Base-by-base conservation (phyloP, 2,329 filamentous ascomycete genomes). In the Diplodia intermedia region DNA sequence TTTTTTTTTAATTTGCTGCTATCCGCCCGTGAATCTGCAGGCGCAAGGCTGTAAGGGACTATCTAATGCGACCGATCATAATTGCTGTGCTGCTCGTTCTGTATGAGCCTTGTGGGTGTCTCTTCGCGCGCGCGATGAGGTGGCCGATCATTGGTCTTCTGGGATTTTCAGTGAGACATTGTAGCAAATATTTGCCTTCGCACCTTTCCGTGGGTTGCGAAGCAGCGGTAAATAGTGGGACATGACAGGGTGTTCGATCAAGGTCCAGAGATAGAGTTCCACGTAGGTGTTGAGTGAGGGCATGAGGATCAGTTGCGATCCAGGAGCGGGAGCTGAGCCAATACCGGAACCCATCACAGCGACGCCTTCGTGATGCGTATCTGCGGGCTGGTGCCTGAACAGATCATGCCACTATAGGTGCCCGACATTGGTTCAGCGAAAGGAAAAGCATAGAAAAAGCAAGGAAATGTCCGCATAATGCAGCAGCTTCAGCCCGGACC, bases 401-500 rank as follows among this genome's bases (percentile, higher is more conserved):
- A 52, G 43, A 40, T 63, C 47, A 52, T 63, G 60, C 60, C 43
- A 63, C 60, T 12, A 38, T n/a, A 47, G 23, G 31, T 52, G 60
- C 29, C 47, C 43, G 11, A 52, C 60, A 38, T 6, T 11, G 52
- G 20, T 38, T 47, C 4, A 36, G 9, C 7, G 9, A 36, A 8
- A 36, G 23, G 14, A 43, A 18, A 49, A n/a, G 50, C 33, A 38
- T 23, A 26, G 15, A 9, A 63, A 36, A 23, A 52, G 26, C 29
- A 52, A 12, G 9, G 47, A 15, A 18, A 38, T 7, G n/a, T 26
- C n/a, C 29, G 60, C 60, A 52, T 63, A 18, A 50, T 38, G 23
- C 60, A 52, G 29, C 18, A 38, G 43, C 26, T 15, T 1, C 50
- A 47, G 47, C 29, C 43, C 60, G 60, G 47, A 36, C 18, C 60